Percentiles rank a stretch among this genome's conserved stretches.
These are phyloP conservation scores for Marasmius sp. DNA, from an alignment of 1,284 basidiomycete species.

Conservation along the genomic window DNA sequence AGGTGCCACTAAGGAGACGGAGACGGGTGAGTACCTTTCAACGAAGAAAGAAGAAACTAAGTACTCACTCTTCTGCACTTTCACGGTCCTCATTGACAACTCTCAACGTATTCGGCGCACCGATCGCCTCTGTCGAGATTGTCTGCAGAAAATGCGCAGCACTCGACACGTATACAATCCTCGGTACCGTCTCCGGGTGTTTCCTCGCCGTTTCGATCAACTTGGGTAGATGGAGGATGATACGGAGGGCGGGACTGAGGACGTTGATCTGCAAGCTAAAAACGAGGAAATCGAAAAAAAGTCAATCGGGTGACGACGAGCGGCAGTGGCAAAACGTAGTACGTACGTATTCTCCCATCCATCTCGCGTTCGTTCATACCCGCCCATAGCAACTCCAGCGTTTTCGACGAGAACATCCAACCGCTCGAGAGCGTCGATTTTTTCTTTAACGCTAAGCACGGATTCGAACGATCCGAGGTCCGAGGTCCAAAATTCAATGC, in stretches of 20 bases:
- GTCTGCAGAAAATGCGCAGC: constrained; percentile 31
- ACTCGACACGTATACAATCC: constrained; percentile 24
- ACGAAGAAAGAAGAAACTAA: background rate
- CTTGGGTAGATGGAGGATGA: background rate
- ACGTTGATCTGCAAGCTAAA: background rate
- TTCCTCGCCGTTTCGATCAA: background rate
- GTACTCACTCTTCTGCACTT: constrained; percentile 21
- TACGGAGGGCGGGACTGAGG: background rate
- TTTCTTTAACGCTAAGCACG: constrained; percentile 35
- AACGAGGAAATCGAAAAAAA: background rate
- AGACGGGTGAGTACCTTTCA: background rate
- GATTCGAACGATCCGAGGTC: constrained; percentile 39
- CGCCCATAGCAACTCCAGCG: constrained; percentile 26
- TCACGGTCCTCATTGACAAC: constrained; percentile 20
- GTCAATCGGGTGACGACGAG: constrained; percentile 2
- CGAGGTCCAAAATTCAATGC: constrained; percentile 34
- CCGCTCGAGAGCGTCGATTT: constrained; percentile 29
- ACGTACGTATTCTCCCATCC: constrained; percentile 39
- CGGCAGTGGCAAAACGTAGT: constrained; percentile 1
- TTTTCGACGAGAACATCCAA: constrained; percentile 42
- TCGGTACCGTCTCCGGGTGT: background rate
- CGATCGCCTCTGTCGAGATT: constrained; percentile 24
- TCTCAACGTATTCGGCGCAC: constrained; percentile 23
- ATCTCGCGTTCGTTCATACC: constrained; percentile 28
- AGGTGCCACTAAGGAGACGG: constrained; percentile 18